phyloP scores from a whole-genome alignment of 495 filamentous ascomycete genomes.

The Penicillium fimorum region DNA sequence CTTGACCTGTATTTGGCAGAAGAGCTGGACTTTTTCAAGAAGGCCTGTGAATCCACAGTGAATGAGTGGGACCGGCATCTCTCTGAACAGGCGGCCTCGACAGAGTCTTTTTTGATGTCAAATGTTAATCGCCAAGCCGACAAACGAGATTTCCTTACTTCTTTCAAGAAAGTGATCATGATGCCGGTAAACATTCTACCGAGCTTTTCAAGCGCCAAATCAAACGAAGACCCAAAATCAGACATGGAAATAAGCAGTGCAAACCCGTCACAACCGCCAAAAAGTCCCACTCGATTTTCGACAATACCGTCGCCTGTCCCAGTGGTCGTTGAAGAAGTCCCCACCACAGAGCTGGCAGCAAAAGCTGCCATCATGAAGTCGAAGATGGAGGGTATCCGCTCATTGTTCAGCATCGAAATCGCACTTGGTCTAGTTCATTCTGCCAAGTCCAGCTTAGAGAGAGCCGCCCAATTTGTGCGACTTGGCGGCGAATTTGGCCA shows the following conservation, averaged over 20 bases:
- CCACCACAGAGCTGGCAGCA: conserved; percentile 87
- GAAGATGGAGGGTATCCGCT: conserved; percentile 85
- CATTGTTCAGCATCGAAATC: conserved; percentile 94
- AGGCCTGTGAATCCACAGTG: conserved; percentile 71
- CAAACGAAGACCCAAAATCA: conserved; percentile 35
- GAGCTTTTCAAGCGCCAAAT: conserved; percentile 54
- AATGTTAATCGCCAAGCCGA: conserved; percentile 92
- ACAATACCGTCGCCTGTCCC: conserved; percentile 50
- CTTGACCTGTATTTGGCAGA: conserved; percentile 91
- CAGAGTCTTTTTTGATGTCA: conserved; percentile 92
- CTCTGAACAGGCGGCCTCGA: conserved; percentile 83
- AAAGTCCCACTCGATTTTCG: conserved; percentile 53
- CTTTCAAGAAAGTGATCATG: conserved; percentile 99
- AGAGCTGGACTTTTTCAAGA: conserved; percentile 82
- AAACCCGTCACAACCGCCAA: conserved; percentile 34
- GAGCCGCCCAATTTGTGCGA: conserved; percentile 75
- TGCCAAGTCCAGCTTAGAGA: conserved; percentile 87
- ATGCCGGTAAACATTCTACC: conserved; percentile 92
- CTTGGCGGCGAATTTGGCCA: conserved; percentile 75
- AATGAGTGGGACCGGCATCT: conserved; percentile 86
- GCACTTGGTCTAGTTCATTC: conserved; percentile 83
- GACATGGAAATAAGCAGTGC: conserved; percentile 34
- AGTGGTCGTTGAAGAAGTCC: conserved; percentile 58
- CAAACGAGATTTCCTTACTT: conserved; percentile 92
- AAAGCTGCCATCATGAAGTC: conserved; percentile 97